These are phyloP conservation scores for Trichosporon coremiiforme DNA, from an alignment of 1,284 basidiomycete genomes.

Conservation along the genomic window DNA sequence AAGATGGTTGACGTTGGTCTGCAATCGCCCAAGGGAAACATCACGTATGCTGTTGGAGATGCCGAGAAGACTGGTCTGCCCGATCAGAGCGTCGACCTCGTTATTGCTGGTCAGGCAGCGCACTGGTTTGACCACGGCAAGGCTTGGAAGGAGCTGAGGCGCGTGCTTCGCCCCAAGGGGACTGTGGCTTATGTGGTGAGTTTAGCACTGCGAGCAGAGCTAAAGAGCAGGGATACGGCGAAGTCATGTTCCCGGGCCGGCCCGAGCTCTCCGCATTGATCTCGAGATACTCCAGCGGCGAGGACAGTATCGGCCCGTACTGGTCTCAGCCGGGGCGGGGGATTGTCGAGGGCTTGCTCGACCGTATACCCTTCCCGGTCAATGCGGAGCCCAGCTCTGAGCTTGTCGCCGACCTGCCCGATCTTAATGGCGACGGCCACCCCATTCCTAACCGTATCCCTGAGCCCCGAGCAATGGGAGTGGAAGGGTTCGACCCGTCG, in stretches of 20 bases:
- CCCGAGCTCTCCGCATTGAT: slow-evolving; percentile 66
- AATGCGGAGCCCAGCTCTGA: background rate
- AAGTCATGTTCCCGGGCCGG: slow-evolving; percentile 68
- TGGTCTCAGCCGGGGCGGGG: slow-evolving; percentile 79
- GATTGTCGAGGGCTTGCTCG: slow-evolving; percentile 71
- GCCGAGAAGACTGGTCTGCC: slow-evolving; percentile 41
- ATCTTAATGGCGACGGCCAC: slow-evolving; percentile 56
- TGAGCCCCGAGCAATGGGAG: slow-evolving; percentile 14
- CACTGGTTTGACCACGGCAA: slow-evolving; percentile 82
- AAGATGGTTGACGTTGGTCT: slow-evolving; percentile 72
- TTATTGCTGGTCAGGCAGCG: slow-evolving; percentile 75
- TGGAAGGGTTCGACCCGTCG: slow-evolving; percentile 46
- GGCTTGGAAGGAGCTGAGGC: slow-evolving; percentile 69
- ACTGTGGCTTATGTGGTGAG: slow-evolving; percentile 75
- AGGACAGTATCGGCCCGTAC: slow-evolving; percentile 67
- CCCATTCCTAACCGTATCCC: slow-evolving; percentile 24
- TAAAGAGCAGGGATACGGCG: slow-evolving; percentile 69
- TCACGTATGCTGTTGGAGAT: slow-evolving; percentile 59
- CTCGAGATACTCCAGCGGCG: slow-evolving; percentile 38
- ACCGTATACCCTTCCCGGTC: slow-evolving; percentile 67
- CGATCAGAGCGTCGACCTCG: slow-evolving; percentile 68
- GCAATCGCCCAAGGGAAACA: slow-evolving; percentile 34
- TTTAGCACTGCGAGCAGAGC: background rate
- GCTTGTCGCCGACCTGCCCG: slow-evolving; percentile 51
- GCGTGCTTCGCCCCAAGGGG: slow-evolving; percentile 68